A percentile compares a stretch with the other conserved stretches of the same genome.
phyloP scores from a whole-genome alignment of 2,329 filamentous ascomycete genomes.

The Alternaria metachromatica region DNA sequence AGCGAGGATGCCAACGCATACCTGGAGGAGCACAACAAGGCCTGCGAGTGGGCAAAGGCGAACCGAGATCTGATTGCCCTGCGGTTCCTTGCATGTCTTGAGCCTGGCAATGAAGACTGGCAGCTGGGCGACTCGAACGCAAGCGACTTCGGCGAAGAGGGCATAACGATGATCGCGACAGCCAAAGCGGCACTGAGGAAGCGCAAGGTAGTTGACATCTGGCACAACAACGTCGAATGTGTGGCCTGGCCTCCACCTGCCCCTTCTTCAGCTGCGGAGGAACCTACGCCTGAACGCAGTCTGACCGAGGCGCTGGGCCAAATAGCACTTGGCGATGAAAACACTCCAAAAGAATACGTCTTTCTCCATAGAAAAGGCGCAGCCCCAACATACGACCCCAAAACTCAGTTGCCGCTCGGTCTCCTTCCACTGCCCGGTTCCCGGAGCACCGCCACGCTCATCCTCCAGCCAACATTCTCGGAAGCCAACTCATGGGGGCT shows the following conservation, averaged over 20 bases:
- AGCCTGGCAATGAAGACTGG: slow-evolving; percentile 40
- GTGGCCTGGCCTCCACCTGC: slow-evolving; percentile 40
- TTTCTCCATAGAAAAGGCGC: slow-evolving; percentile 51
- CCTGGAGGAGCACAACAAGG: slow-evolving; percentile 44
- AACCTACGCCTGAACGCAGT: neutral
- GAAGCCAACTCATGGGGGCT: slow-evolving; percentile 33
- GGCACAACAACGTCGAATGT: slow-evolving; percentile 48
- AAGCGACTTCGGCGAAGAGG: slow-evolving; percentile 1
- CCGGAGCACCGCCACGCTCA: slow-evolving; percentile 48
- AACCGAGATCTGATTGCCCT: slow-evolving; percentile 51
- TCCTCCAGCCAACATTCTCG: slow-evolving; percentile 44
- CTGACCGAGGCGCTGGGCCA: neutral
- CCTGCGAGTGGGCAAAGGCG: slow-evolving; percentile 47
- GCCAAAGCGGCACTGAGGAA: slow-evolving; percentile 27
- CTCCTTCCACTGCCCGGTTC: slow-evolving; percentile 49
- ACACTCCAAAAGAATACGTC: slow-evolving; percentile 20
- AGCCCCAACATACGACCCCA: slow-evolving; percentile 38
- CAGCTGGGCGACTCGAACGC: slow-evolving; percentile 12
- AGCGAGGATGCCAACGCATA: slow-evolving; percentile 37
- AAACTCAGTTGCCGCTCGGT: slow-evolving; percentile 27
- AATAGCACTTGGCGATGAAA: neutral
- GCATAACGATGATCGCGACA: slow-evolving; percentile 12
- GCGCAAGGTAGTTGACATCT: slow-evolving; percentile 47
- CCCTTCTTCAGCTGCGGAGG: neutral
- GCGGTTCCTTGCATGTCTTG: slow-evolving; percentile 46